Evolutionary conservation across 352 stramenopile species (phyloP), one percentile per base, ranked within the genome.

Genomic region (Globisporangium heterothallicum): DNA sequence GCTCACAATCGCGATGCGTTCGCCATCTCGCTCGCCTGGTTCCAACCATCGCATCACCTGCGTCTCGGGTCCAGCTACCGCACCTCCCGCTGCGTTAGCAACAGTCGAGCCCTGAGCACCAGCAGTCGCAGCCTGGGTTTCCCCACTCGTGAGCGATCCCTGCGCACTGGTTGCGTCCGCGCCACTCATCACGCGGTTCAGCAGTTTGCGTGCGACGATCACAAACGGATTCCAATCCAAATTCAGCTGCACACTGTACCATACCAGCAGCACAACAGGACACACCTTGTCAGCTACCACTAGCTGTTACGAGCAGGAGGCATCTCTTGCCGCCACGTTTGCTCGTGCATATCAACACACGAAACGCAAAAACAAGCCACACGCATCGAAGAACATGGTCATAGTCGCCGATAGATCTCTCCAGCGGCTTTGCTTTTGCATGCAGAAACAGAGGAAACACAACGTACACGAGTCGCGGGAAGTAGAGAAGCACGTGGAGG

Each of bases 1-100:
- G 53, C 94, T 98, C 56, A 96, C 92, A 42, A 99, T 87, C 36
- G 82, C 84, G 13, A 94, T 70, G 57, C 81, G 78, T 45, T 93
- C 73, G 58, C 77, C 78, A 13, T 68, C 49, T 40, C 74, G 74
- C 59, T 94, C 84, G 42, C 65, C 72, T 16, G 70, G 65, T 27
- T 70, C 58, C 12, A 94, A 67, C 84, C 84, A 94, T 32, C 84
- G 80, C 66, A 88, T 69, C 22, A 43, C 32, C 1, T 18, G 50
- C 19, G 36, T 53, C 27, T 42, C 42, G 14, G 52, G 27, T 2
- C 22, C 43, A 19, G 36, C 9, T n/a, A 29, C 19, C 3, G 13
- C 48, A 41, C 2, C 38, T 3, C n/a, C 34, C 4, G 22, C 24
- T 22, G 6, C 21, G 6, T 14, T 8, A 38, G 24, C 26, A 12